Evolutionary conservation across 2,329 filamentous ascomycete genomes (phyloP).

Genomic region (Fonsecaea pugnacius): DNA sequence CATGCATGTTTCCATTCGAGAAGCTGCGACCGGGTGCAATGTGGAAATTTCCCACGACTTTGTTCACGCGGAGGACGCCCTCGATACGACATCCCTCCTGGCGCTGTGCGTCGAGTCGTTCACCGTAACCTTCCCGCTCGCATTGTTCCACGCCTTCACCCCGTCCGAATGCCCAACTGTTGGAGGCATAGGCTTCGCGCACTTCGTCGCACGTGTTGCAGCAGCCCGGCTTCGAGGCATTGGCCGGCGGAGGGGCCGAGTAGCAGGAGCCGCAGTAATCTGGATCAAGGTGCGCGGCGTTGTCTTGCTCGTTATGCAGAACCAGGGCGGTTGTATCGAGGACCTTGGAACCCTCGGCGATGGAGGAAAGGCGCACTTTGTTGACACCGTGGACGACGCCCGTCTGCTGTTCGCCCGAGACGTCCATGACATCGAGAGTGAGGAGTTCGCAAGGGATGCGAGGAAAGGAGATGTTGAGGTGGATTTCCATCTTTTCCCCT

Average conservation of each 20-base stretch:
- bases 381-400: constrained; percentile 90
- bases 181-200: constrained; percentile 85
- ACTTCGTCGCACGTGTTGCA: constrained; percentile 98
- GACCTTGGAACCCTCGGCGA: constrained; percentile 73
- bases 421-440: constrained; percentile 98
- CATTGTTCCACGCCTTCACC: constrained; percentile 96
- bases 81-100: constrained; percentile 94
- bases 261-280: constrained; percentile 94
- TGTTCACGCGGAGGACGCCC: constrained; percentile 91
- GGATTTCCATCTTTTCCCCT: constrained; percentile 99
- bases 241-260: constrained; percentile 74
- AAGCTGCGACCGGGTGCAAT: constrained; percentile 95
- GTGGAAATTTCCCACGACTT: constrained; percentile 98
- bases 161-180: constrained; percentile 90
- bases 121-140: constrained; percentile 87
- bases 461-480: constrained; percentile 95
- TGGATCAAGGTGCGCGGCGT: constrained; percentile 81
- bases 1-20: constrained; percentile 94
- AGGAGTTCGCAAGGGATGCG: constrained; percentile 91
- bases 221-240: constrained; percentile 79
- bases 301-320: constrained; percentile 67
- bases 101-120: constrained; percentile 84
- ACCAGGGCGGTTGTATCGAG: constrained; percentile 72
- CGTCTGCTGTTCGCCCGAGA: constrained; percentile 94
- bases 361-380: constrained; percentile 80